Base-by-base conservation (phyloP, 1,284 basidiomycete genomes). In the Trichosporon coremiiforme region DNA sequence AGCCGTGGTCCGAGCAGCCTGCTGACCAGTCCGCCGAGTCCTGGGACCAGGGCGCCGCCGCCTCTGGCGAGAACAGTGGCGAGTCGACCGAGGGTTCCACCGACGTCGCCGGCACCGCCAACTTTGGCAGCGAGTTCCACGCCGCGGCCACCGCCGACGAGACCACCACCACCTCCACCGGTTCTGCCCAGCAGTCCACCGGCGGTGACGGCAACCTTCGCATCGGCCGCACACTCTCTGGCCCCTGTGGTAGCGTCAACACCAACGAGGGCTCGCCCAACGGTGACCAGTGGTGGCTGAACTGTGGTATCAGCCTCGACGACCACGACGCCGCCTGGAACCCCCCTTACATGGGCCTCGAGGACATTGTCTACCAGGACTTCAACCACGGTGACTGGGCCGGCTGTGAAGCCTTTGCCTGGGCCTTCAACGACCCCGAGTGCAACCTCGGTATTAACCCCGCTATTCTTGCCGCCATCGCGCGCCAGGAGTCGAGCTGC, bases 401-500 rank as follows among this genome's bases (percentile, higher is more conserved):
- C 25, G 33, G 57, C 25, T 64, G 38, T 35, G 45, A 31, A 4
- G 29, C 66, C 6, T 68, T 64, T 31, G 17, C 35, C 17, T 47
- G n/a, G 31, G 15, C 33, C 12, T 15, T 33, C 31, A 31, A 45
- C 9, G 53, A 20, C 7, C 55, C 66, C 35, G 20, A 68, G 47
- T 29, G 29, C 64, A 50, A 88, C 53, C 89, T 90, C 20, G 57
- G 57, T 9, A 33, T 60, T 31, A 60, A 60, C 57, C 80, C 91
- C 3, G 91, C 93, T 78, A 84, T 95, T 74, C 82, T 95, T 60
- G 92, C 93, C 4, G 87, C 92, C 0, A 91, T 95, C 74, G 92
- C 93, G 45, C 90, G 95, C 89, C 89, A 91, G 80, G 90, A 91
- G 82, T 89, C 88, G 55, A 85, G 86, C 63, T 95, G 94, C 85